Base-by-base conservation (phyloP, 2,329 filamentous ascomycete species). In the Sporothrix luriei region DNA sequence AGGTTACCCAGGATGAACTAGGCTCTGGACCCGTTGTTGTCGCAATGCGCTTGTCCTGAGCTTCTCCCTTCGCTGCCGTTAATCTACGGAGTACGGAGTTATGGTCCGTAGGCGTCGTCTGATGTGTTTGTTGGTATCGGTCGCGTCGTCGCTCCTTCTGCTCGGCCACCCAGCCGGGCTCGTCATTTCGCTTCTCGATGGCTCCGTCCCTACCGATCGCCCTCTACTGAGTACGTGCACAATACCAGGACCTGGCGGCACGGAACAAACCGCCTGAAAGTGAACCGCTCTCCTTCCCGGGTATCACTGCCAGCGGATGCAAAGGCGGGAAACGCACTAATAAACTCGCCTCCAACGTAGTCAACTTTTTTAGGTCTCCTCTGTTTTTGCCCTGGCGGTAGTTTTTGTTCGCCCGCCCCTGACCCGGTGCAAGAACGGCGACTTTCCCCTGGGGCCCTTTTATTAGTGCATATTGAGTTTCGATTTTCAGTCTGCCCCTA, bases 1-100 rank as follows among this genome's bases (percentile, higher is more conserved):
- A 33, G 33, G 61, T 51, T 65, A 51, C 61, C 61, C 61, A 49
- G 61, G 61, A 51, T 65, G 61, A 49, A 33, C 43, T 65, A 49
- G 64, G 55, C 55, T 57, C 26, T 33, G 26, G 26, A 14, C 52
- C 52, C 24, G 52, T 55, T 16, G 24, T 55, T 19, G 52, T 55
- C 24, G 52, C 52, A 33, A 16, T 29, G 29, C 24, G 19, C 54
- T 38, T 57, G 21, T 21, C 64, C n/a, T 33, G n/a, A n/a, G 24
- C n/a, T 46, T 24, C 29, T 54, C 51, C 29, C n/a, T 43, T 26
- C 21, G 7, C 19, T 14, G 7, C n/a, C 38, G 49, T 59, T 9
- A 33, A 33, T 33, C 33, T 29, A 33, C 6, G 3, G 19, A 7
- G 24, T 38, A 10, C n/a, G n/a, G n/a, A n/a, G n/a, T n/a, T n/a